Conservation (phyloP, 2,329 filamentous ascomycete species). For the Penicillium brevicompactum region DNA sequence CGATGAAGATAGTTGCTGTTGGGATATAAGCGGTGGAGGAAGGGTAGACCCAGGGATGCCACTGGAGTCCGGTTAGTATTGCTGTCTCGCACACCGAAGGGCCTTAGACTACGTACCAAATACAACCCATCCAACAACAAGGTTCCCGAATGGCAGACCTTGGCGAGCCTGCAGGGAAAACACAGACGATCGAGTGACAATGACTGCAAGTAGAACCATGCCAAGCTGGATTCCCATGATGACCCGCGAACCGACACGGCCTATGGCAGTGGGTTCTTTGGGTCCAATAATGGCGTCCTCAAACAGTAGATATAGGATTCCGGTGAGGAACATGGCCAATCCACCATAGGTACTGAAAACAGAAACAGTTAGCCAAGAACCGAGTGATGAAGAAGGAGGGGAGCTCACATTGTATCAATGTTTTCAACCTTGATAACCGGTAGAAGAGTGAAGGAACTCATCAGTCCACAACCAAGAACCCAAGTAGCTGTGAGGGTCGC, state of each 20-base stretch:
- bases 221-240: constrained; percentile 63
- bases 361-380: constrained; percentile 7
- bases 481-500: constrained; percentile 67
- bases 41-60: constrained; percentile 73
- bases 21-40: constrained; percentile 77
- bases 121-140: constrained; percentile 81
- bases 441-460: constrained; percentile 89
- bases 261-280: constrained; percentile 17
- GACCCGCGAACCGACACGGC: constrained; percentile 39
- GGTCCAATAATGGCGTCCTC: constrained; percentile 63
- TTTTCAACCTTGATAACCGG: constrained; percentile 85
- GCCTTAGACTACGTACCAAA: constrained; percentile 56
- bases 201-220: constrained; percentile 75
- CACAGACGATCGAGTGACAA: constrained; percentile 86
- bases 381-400: constrained; percentile 9
- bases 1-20: constrained; percentile 90
- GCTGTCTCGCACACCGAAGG: neutral
- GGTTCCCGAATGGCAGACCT: constrained; percentile 84
- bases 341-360: constrained; percentile 69
- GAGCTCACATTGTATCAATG: constrained; percentile 68
- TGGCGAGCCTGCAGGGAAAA: constrained; percentile 79
- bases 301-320: constrained; percentile 76
- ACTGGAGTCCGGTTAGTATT: constrained; percentile 49
- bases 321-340: constrained; percentile 73
- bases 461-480: constrained; percentile 73